These are phyloP conservation scores for Thyridium curvatum DNA, from an alignment of 2,329 filamentous ascomycete genomes.

Conservation along the genomic window DNA sequence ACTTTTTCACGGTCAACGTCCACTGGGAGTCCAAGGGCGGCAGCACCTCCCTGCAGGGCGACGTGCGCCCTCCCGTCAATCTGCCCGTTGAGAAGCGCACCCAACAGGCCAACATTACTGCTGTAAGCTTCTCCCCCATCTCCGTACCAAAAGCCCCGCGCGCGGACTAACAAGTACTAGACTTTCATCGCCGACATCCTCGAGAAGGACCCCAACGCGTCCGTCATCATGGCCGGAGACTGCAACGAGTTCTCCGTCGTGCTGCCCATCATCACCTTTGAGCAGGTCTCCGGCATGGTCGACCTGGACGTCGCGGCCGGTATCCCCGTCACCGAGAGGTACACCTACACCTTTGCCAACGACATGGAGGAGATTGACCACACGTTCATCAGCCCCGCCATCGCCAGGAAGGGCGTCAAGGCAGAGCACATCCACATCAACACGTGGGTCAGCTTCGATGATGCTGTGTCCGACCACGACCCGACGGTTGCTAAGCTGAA, in stretches of 20 bases:
- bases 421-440: constrained; percentile 61
- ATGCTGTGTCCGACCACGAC: constrained; percentile 62
- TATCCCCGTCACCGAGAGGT: constrained; percentile 51
- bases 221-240: constrained; percentile 58
- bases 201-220: constrained; percentile 44
- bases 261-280: constrained; percentile 49
- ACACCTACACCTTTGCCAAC: constrained; percentile 65
- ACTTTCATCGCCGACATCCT: constrained; percentile 54
- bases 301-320: constrained; percentile 56
- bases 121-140: constrained; percentile 27
- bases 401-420: constrained; percentile 26
- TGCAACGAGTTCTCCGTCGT: constrained; percentile 68
- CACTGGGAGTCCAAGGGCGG: constrained; percentile 64
- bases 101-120: constrained; percentile 52
- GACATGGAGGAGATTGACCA: constrained; percentile 67
- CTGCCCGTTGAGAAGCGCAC: constrained; percentile 51
- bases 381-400: constrained; percentile 54
- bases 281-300: constrained; percentile 43
- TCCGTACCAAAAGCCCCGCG: neutral
- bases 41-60: constrained; percentile 57
- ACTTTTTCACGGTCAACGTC: constrained; percentile 67
- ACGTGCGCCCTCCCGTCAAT: constrained; percentile 61
- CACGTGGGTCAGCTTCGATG: constrained; percentile 54
- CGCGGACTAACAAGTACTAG: constrained; percentile 18
- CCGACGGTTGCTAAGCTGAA: constrained; percentile 59